phyloP scores from a whole-genome alignment of 2,329 filamentous ascomycete genomes.

The Neonectria neomacrospora region DNA sequence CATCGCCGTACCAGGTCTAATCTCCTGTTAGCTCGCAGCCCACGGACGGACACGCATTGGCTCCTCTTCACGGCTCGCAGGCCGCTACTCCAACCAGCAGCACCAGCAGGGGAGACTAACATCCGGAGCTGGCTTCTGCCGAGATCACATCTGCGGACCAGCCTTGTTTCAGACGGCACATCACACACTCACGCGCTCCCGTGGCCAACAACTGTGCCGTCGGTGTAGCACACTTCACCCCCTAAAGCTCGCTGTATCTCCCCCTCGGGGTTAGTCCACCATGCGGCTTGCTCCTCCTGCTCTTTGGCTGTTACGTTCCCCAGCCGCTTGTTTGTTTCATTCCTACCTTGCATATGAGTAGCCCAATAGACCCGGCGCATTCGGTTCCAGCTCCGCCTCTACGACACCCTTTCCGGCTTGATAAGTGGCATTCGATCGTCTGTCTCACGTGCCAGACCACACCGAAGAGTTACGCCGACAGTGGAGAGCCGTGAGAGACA shows the following conservation, averaged over 20 bases:
- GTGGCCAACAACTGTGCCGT: slow-evolving; percentile 27
- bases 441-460: slow-evolving; percentile 10
- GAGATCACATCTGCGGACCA: slow-evolving; percentile 40
- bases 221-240: not conserved
- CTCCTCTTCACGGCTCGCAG: slow-evolving; percentile 1
- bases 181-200: slow-evolving; percentile 24
- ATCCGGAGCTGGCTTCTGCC: slow-evolving; percentile 49
- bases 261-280: slow-evolving; percentile 2
- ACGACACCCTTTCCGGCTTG: not conserved
- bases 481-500: not conserved
- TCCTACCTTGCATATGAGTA: slow-evolving; percentile 1
- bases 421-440: slow-evolving; percentile 4
- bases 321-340: slow-evolving; percentile 26
- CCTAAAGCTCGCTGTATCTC: slow-evolving; percentile 8
- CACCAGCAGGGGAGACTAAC: slow-evolving; percentile 29
- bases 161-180: slow-evolving; percentile 44
- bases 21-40: slow-evolving; percentile 9
- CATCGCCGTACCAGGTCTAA: slow-evolving; percentile 2
- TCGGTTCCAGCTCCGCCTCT: not conserved
- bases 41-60: slow-evolving; percentile 9
- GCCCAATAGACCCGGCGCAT: not conserved
- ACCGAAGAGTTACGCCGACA: slow-evolving; percentile 16
- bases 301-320: slow-evolving; percentile 1
- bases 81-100: slow-evolving; percentile 31
- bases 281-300: not conserved